Base-by-base conservation (phyloP, 768 basidiomycete genomes). In the Coprinopsis cinerea region DNA sequence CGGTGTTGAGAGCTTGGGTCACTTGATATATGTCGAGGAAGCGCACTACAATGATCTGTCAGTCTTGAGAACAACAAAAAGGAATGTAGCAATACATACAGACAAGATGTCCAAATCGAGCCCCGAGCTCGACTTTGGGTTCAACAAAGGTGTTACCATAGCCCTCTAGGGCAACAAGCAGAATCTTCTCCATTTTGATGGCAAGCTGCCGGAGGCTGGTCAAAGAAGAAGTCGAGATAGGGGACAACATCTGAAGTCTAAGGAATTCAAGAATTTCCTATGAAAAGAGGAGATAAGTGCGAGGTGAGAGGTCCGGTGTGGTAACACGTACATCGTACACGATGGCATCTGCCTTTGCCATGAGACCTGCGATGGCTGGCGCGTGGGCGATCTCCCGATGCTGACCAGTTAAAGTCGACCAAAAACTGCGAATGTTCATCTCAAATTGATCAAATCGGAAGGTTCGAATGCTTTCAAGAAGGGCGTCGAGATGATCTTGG, bases 21-120 rank as follows among this genome's bases (percentile, higher is more conserved):
- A 93, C 89, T 66, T 92, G 91, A 63, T 88, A 92, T 48, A 93
- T 92, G 60, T 93, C 90, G 51, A 93, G 76, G 74, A 88, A 93
- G 61, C 90, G 85, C 66, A 92, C 90, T 92, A 55, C 14, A 55
- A 56, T 36, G 24, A 20, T 48, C 25, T 7, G 40, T 30, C 42
- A 40, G 49, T n/a, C n/a, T n/a, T n/a, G n/a, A n/a, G n/a, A n/a
- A n/a, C n/a, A 39, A 50, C 32, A 51, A 47, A 46, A 51, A 39
- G 52, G 34, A 26, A 13, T 43, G 24, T 13, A 45, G 15, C 15
- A 36, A 53, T 41, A 88, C 87, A 68, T 58, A 90, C 88, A 78
- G 63, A 93, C 86, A 47, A 93, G 78, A 63, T 93, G 92, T 1
- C 90, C 90, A 62, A 93, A 92, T 26, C 92, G 85, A 32, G 91